Base-by-base conservation (phyloP, 768 basidiomycete species). In the Lactarius hatsudake region DNA sequence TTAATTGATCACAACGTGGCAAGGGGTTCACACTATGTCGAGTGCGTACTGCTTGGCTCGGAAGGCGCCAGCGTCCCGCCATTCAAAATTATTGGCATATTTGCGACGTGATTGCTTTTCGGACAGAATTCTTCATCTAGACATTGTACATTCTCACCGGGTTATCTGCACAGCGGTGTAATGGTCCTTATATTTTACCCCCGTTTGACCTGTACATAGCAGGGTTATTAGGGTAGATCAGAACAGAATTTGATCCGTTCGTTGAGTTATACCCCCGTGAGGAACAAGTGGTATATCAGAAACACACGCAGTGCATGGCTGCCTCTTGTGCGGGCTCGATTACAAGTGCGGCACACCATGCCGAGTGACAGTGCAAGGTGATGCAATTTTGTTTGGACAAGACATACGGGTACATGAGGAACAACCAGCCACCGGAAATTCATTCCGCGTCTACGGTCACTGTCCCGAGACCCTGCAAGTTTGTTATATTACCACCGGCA, bases 31-130 rank as follows among this genome's bases (percentile, higher is more conserved):
- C 97, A 99, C 77, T 98, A 84, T 75, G 91, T 97, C 66, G 95
- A 98, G 74, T 99, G 96, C 76, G 79, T 89, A 75, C 78, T 97
- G 53, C 72, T 90, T 72, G 96, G 96, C 3, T 93, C 95, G 74
- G 94, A 96, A 73, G 94, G 94, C 1, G 80, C 86, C 73, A 80
- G 81, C 62, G 89, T 95, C 9, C 85, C 89, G 9, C 79, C 86
- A 55, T 98, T 98, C 83, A 96, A 91, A 79, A 87, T 98, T 69
- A 84, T 97, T 40, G 96, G 96, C 48, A 83, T 98, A 70, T 97
- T 95, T 75, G 79, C 93, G 54, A 90, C 90, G 61, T 95, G 76
- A 76, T 38, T 43, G 30, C 26, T 32, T 20, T 20, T n/a, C 2
- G 12, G 38, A 59, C 51, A 18, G 34, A 57, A 51, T 57, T 34